Conservation (phyloP, 495 filamentous ascomycete species). For the Lasiosphaeria hispida region DNA sequence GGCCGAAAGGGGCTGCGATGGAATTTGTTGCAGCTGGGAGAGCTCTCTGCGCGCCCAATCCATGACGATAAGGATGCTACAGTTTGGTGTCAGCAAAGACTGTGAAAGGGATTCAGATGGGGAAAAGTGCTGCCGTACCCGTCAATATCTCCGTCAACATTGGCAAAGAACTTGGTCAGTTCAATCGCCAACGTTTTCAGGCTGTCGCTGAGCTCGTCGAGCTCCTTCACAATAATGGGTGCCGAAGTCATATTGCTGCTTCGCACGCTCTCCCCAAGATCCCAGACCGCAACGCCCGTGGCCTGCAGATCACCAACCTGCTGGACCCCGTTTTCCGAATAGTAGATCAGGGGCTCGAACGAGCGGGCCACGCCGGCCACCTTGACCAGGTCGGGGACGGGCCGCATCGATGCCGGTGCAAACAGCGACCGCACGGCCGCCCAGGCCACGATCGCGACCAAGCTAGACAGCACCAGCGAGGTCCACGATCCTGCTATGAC, state of each 20-base stretch:
- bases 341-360: slow-evolving; percentile 88
- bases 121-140: slow-evolving; percentile 44
- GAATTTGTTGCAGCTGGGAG: slow-evolving; percentile 43
- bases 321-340: slow-evolving; percentile 80
- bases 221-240: slow-evolving; percentile 76
- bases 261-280: slow-evolving; percentile 82
- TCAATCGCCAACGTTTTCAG: slow-evolving; percentile 78
- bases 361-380: slow-evolving; percentile 82
- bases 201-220: slow-evolving; percentile 78
- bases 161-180: slow-evolving; percentile 83
- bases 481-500: slow-evolving; percentile 62
- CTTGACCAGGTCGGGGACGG: slow-evolving; percentile 85
- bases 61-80: slow-evolving; percentile 85
- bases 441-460: slow-evolving; percentile 58
- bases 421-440: slow-evolving; percentile 62
- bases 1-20: slow-evolving; percentile 58
- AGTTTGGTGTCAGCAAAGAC: slow-evolving; percentile 12
- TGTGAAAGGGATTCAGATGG: background rate
- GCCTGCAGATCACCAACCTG: slow-evolving; percentile 85
- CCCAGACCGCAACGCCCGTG: slow-evolving; percentile 87
- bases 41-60: slow-evolving; percentile 90
- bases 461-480: slow-evolving; percentile 54
- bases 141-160: slow-evolving; percentile 89
- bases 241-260: slow-evolving; percentile 86
- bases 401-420: slow-evolving; percentile 60